These are phyloP conservation scores for Aspergillus tubingensis DNA, from an alignment of 2,329 filamentous ascomycete species.

Conservation along the genomic window DNA sequence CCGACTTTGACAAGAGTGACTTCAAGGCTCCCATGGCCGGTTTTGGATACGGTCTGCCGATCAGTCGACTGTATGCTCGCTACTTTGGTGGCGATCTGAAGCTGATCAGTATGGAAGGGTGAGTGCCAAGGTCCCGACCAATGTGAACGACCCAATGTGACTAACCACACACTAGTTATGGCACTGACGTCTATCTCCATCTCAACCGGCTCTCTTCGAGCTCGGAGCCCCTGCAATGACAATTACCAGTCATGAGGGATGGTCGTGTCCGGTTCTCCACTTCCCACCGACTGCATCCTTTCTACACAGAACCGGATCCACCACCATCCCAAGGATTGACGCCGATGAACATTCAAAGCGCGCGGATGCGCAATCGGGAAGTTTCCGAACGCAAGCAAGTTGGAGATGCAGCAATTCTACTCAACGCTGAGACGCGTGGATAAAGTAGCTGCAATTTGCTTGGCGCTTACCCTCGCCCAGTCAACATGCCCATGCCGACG, in stretches of 20 bases:
- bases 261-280: conserved; percentile 52
- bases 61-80: conserved; percentile 87
- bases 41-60: conserved; percentile 96
- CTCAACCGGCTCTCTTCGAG: conserved; percentile 93
- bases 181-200: conserved; percentile 97
- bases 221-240: conserved; percentile 94
- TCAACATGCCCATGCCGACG: not conserved
- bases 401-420: conserved; percentile 78
- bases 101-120: conserved; percentile 99
- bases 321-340: conserved; percentile 54
- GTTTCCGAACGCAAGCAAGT: conserved; percentile 87
- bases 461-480: not conserved
- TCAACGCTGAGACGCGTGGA: conserved; percentile 55
- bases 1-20: conserved; percentile 97
- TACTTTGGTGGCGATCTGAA: conserved; percentile 98
- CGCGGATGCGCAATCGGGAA: conserved; percentile 70
- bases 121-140: conserved; percentile 41
- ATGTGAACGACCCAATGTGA: not conserved
- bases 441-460: conserved; percentile 16
- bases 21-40: conserved; percentile 99
- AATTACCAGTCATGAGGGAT: conserved; percentile 84
- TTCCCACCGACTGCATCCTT: conserved; percentile 43
- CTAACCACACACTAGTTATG: conserved; percentile 65
- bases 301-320: conserved; percentile 38
- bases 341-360: conserved; percentile 55